Percentiles rank a stretch among this genome's conserved stretches.
phyloP scores from a whole-genome alignment of 495 filamentous ascomycete species.

The Podospora pseudoanserina region DNA sequence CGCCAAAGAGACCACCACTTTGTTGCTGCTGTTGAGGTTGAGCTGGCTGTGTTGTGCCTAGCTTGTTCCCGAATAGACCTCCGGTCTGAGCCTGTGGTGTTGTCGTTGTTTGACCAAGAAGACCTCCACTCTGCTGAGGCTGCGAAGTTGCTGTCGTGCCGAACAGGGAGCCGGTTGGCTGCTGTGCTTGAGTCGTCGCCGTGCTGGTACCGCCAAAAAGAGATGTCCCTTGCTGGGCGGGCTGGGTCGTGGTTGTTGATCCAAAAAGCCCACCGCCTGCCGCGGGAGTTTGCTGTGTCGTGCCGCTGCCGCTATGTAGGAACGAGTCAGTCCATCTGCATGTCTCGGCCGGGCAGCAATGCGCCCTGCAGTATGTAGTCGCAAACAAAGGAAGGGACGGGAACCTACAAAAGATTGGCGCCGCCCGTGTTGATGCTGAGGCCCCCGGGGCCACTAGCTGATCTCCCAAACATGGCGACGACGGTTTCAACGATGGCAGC shows the following conservation, averaged over 20 bases:
- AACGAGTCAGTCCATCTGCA: conserved; percentile 10
- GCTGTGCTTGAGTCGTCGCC: conserved; percentile 20
- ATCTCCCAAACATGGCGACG: conserved; percentile 49
- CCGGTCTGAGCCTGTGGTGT: conserved; percentile 30
- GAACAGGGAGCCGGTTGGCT: conserved; percentile 8
- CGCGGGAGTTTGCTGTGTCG: conserved; percentile 38
- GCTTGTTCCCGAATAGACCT: conserved; percentile 25
- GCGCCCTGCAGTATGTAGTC: not conserved
- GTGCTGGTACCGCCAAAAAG: conserved; percentile 50
- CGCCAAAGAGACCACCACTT: conserved; percentile 12
- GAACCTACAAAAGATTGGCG: conserved; percentile 61
- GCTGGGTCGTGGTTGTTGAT: conserved; percentile 29
- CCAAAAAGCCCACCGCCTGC: conserved; percentile 51
- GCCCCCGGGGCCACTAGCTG: conserved; percentile 63
- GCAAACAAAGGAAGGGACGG: not conserved
- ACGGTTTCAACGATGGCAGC: conserved; percentile 14
- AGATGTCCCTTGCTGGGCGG: conserved; percentile 35
- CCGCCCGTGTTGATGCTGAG: conserved; percentile 76
- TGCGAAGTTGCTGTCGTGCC: conserved; percentile 35
- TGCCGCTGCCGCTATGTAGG: conserved; percentile 34
- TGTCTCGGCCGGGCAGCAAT: conserved; percentile 2
- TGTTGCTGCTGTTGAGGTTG: conserved; percentile 27
- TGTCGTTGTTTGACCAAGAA: conserved; percentile 32
- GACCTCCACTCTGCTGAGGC: conserved; percentile 37
- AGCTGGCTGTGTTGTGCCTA: conserved; percentile 19